A percentile compares a stretch with the other conserved stretches of the same genome.
These are phyloP conservation scores for Fusarium incarnatum DNA, from an alignment of 2,329 filamentous ascomycete species.

Conservation along the genomic window DNA sequence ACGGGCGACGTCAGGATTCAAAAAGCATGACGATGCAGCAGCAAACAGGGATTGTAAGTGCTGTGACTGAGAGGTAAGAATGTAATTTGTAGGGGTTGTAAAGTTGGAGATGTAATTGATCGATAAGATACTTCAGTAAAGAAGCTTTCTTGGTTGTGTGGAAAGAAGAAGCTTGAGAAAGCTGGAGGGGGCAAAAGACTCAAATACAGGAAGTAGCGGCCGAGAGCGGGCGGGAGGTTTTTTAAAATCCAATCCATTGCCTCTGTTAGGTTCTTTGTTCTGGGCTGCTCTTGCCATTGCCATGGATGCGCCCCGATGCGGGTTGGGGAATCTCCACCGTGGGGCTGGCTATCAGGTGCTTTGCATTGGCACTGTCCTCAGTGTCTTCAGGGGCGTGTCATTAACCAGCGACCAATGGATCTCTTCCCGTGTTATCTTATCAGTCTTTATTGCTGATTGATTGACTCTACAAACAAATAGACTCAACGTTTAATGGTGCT, in stretches of 20 bases:
- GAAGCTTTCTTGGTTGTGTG: background rate
- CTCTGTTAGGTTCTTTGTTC: background rate
- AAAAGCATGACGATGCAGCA: conserved; percentile 41
- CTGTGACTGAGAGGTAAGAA: conserved; percentile 1
- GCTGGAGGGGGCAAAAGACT: conserved; percentile 37
- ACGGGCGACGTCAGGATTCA: conserved; percentile 39
- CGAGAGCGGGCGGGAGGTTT: conserved; percentile 45
- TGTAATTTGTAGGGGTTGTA: background rate
- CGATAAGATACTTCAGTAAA: conserved; percentile 34
- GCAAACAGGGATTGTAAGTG: conserved; percentile 13
- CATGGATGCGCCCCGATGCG: conserved; percentile 31
- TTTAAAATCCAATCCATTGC: conserved; percentile 37
- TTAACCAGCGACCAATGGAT: background rate
- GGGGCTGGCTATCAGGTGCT: conserved; percentile 17
- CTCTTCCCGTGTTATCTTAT: background rate
- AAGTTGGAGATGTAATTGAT: conserved; percentile 39
- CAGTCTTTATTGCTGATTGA: background rate
- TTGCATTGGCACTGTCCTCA: conserved; percentile 5
- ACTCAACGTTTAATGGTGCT: background rate
- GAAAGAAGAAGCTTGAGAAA: conserved; percentile 23
- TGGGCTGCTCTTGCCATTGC: conserved; percentile 10
- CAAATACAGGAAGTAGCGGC: conserved; percentile 29
- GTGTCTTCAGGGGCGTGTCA: conserved; percentile 17
- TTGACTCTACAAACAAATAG: background rate
- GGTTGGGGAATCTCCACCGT: conserved; percentile 39